Evolutionary conservation across 169 alveolate genomes (phyloP), one percentile per base, ranked within the genome.

Genomic region (Plasmodium gallinaceum): DNA sequence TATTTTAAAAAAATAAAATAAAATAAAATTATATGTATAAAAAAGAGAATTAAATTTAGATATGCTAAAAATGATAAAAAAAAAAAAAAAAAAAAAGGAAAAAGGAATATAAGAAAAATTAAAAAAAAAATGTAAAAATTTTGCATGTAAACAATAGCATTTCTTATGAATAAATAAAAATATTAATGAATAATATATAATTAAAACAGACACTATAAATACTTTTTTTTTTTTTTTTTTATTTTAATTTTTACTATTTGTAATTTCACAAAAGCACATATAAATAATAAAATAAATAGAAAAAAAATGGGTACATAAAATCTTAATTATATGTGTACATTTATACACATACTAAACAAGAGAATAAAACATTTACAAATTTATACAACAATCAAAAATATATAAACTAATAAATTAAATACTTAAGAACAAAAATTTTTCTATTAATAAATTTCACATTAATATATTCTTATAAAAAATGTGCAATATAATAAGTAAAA

Each of bases 21-120:
- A 32, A 32, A 48, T 65, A 72, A 48, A 54, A 20, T 45, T 58
- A 57, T 39, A 42, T 60, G 69, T 74, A 73, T 54, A 52, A 48
- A 52, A 64, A 78, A 64, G 14, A 78, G 69, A 39, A 69, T 51
- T 12, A 26, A 78, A 48, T 78, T 54, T 78, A 66, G 80, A 78
- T 46, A 78, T 66, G 42, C 76, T 69, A 37, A 26, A 62, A 65
- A 78, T 12, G 57, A 65, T 10, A 48, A 46, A 78, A 9, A 43
- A 26, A 48, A 58, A 65, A 65, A 64, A 78, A 24, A 51, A 24
- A 45, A 24, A 58, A 58, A 18, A 39, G 57, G 42, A 74, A 74
- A 60, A 14, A 48, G 73, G 48, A 58, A 74, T 26, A 74, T 20
- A 10, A 8, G 37, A 58, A 60, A 74, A 16, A 39, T 26, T 18